Base-by-base conservation (phyloP, 1,284 basidiomycete species). In the Hemileia vastatrix region DNA sequence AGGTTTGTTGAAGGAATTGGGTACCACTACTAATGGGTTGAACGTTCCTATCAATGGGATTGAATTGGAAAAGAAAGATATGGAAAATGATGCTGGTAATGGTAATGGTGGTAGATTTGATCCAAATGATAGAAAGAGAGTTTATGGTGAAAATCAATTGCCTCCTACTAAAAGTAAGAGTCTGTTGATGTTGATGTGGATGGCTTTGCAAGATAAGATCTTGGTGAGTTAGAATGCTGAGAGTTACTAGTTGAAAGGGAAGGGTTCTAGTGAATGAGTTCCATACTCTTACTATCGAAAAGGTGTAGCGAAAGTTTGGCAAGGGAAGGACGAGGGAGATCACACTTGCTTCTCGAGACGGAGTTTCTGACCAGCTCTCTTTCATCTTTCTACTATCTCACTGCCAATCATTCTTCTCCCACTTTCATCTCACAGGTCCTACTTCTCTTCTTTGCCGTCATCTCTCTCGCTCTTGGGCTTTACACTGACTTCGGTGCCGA, bases 171-270 rank as follows among this genome's bases (percentile, higher is more conserved):
- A 83, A 63, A 84, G 83, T 67, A 96, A 94, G 78, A 83, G 82
- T 27, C 79, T 97, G 19, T 79, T 91, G 49, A 79, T 82, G 67
- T 81, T 98, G 47, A 96, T 96, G 90, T 95, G 88, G 87, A 78
- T 87, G 40, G 92, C 94, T 1, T 80, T 96, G 73, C 90, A 93
- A 78, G 94, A 97, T 78, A 95, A 92, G 79, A 88, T 96, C 68
- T 78, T 95, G 73, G 80, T 80, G 66, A 70, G 86, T 88, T 67
- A 15, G n/a, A n/a, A n/a, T n/a, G n/a, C n/a, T n/a, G n/a, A 27
- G 27, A 27, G 27, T 27, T 27, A 27, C 27, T 27, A 27, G 27
- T 27, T 27, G 27, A 27, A 27, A 27, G 27, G 27, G 27, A 27
- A 27, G 27, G 27, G 27, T 27, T 27, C 27, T 27, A 27, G 27